A percentile compares a stretch with the other conserved stretches of the same genome.
phyloP scores from a whole-genome alignment of 2,329 filamentous ascomycete genomes.

The Diplodia mutila region DNA sequence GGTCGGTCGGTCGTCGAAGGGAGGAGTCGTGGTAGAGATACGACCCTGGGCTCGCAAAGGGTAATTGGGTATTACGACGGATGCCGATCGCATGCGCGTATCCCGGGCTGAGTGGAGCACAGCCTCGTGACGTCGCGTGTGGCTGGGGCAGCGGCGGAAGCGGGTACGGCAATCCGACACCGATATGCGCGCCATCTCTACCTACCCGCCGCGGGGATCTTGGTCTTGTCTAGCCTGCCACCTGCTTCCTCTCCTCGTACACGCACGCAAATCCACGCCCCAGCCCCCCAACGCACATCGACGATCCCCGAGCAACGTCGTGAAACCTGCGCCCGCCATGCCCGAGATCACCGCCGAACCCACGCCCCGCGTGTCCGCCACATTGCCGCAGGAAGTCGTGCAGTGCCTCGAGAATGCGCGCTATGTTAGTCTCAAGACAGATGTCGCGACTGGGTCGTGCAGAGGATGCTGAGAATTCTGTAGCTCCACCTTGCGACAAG shows the following conservation, averaged over 20 bases:
- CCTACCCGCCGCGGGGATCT: slow-evolving; percentile 10
- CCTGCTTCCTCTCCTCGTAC: neutral
- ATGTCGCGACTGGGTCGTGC: slow-evolving; percentile 21
- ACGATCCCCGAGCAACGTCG: neutral
- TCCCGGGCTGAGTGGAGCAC: slow-evolving; percentile 13
- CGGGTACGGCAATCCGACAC: neutral
- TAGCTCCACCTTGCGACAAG: slow-evolving; percentile 96
- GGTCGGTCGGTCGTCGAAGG: neutral
- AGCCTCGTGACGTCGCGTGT: slow-evolving; percentile 22
- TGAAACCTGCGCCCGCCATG: slow-evolving; percentile 49
- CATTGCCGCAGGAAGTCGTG: slow-evolving; percentile 81
- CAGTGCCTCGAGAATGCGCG: slow-evolving; percentile 92
- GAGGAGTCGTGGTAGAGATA: neutral
- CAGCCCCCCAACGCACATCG: slow-evolving; percentile 71
- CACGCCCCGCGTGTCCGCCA: slow-evolving; percentile 58
- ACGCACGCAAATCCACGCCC: neutral
- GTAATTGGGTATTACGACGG: slow-evolving; percentile 22
- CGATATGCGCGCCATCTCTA: slow-evolving; percentile 6
- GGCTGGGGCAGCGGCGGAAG: slow-evolving; percentile 16
- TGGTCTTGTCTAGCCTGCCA: neutral
- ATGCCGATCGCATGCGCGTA: slow-evolving; percentile 21
- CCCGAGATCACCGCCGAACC: slow-evolving; percentile 2
- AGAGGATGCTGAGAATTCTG: slow-evolving; percentile 24
- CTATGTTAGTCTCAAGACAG: slow-evolving; percentile 65
- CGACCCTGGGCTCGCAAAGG: slow-evolving; percentile 16